Conservation (phyloP, 1,284 basidiomycete species). For the Earliella scabrosa region DNA sequence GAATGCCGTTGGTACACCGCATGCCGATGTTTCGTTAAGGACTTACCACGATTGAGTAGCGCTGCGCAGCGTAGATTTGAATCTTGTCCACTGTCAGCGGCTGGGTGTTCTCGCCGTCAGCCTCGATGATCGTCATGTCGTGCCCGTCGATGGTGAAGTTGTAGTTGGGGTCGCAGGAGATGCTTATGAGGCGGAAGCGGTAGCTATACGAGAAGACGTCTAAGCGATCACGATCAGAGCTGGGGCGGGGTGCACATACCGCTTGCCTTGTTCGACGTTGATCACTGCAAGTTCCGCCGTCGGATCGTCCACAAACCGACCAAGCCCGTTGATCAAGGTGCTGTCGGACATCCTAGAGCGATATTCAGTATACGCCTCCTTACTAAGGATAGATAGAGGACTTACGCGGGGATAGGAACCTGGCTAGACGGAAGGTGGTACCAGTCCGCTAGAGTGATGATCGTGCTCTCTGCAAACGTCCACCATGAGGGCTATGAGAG, state of each 20-base stretch:
- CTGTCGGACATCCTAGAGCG: slow-evolving; percentile 22
- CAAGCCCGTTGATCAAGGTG: slow-evolving; percentile 56
- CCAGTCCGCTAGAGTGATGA: slow-evolving; percentile 31
- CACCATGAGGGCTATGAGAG: background rate
- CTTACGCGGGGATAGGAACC: slow-evolving; percentile 1
- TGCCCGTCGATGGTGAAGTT: slow-evolving; percentile 46
- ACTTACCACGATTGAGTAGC: slow-evolving; percentile 33
- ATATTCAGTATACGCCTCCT: background rate
- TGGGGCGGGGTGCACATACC: slow-evolving; percentile 30
- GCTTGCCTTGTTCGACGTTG: slow-evolving; percentile 35
- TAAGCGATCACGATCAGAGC: no score
- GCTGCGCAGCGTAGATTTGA: slow-evolving; percentile 40
- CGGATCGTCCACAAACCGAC: slow-evolving; percentile 32
- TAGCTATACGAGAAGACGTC: slow-evolving; percentile 31
- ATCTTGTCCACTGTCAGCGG: slow-evolving; percentile 45
- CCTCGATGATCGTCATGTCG: slow-evolving; percentile 50
- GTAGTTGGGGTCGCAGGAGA: slow-evolving; percentile 37
- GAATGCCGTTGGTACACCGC: no score
- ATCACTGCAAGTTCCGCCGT: slow-evolving; percentile 37
- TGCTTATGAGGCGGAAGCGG: slow-evolving; percentile 50
- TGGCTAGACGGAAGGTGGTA: slow-evolving; percentile 20
- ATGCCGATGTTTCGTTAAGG: background rate
- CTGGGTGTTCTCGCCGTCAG: slow-evolving; percentile 45
- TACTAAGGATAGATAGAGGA: background rate
- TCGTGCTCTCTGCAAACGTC: slow-evolving; percentile 23